These are phyloP conservation scores for Populus alba DNA, from an alignment of 345 rosid genomes.

Conservation along the genomic window DNA sequence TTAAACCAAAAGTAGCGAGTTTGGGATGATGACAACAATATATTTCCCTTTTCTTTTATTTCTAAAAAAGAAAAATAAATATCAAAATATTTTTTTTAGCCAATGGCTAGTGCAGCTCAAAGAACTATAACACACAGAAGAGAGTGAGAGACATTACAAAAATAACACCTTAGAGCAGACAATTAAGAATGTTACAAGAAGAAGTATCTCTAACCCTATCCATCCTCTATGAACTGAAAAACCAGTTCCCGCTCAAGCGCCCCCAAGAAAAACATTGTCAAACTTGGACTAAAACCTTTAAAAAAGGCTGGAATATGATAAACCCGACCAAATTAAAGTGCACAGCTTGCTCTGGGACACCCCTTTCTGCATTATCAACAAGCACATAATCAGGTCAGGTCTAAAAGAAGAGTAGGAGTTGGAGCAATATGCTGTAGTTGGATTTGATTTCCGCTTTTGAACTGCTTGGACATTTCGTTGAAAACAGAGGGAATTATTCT, in stretches of 20 bases:
- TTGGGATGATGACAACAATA: background rate
- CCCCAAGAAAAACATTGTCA: background rate
- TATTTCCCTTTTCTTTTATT: constrained; percentile 18
- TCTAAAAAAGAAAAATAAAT: constrained; percentile 19
- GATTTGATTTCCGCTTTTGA: background rate
- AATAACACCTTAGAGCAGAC: background rate
- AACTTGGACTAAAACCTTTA: background rate
- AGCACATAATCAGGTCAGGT: background rate
- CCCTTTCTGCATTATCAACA: constrained; percentile 14
- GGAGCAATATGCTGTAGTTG: background rate
- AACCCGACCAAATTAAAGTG: background rate
- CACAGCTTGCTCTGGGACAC: background rate
- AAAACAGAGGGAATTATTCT: background rate
- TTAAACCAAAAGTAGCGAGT: background rate
- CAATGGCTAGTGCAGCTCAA: constrained; percentile 7
- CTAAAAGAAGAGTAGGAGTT: too few relatives aligned
- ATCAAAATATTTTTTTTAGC: constrained; percentile 13
- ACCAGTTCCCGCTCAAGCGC: background rate
- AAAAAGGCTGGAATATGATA: background rate
- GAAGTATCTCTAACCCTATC: constrained; percentile 17
- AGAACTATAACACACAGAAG: constrained; percentile 13
- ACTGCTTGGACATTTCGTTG: background rate
- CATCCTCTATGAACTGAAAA: constrained; percentile 6
- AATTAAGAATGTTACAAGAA: constrained; percentile 9
- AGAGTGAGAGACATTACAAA: constrained; percentile 19